Conservation (phyloP, 2,329 filamentous ascomycete species). For the Fusarium agapanthi region DNA sequence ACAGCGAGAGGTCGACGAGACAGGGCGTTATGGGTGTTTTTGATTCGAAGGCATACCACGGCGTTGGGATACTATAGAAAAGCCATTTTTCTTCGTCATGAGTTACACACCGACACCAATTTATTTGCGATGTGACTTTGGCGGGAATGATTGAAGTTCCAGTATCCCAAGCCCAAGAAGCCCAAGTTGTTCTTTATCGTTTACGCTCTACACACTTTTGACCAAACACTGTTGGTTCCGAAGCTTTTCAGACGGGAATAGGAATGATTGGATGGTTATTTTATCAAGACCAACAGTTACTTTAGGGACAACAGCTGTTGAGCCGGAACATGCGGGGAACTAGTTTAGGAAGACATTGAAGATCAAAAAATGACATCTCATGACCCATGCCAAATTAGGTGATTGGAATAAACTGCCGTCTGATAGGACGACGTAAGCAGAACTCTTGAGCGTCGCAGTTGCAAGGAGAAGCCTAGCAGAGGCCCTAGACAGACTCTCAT, state of each 20-base stretch:
- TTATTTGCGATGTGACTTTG: constrained; percentile 15
- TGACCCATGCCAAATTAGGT: constrained; percentile 8
- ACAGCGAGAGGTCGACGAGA: constrained; percentile 23
- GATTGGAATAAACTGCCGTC: constrained; percentile 16
- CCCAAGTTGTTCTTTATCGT: background rate
- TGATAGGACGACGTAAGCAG: constrained; percentile 28
- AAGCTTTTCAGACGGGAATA: background rate
- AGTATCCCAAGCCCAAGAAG: constrained; percentile 6
- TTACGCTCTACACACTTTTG: background rate
- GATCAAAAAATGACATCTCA: background rate
- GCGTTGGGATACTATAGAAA: constrained; percentile 37
- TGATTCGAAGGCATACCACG: constrained; percentile 40
- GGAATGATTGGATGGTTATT: constrained; percentile 8
- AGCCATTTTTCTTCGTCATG: constrained; percentile 31
- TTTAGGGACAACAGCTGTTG: background rate
- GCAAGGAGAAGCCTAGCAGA: background rate
- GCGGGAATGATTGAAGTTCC: constrained; percentile 17
- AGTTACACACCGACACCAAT: constrained; percentile 20
- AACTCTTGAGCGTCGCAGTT: background rate
- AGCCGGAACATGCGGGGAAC: constrained; percentile 5
- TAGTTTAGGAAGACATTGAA: background rate
- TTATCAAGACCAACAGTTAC: background rate
- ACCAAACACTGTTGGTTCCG: background rate
- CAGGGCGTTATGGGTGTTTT: constrained; percentile 38
- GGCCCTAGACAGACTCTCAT: background rate